These are phyloP conservation scores for Rhexocercosporidium sp. DNA, from an alignment of 2,329 filamentous ascomycete species.

Conservation along the genomic window DNA sequence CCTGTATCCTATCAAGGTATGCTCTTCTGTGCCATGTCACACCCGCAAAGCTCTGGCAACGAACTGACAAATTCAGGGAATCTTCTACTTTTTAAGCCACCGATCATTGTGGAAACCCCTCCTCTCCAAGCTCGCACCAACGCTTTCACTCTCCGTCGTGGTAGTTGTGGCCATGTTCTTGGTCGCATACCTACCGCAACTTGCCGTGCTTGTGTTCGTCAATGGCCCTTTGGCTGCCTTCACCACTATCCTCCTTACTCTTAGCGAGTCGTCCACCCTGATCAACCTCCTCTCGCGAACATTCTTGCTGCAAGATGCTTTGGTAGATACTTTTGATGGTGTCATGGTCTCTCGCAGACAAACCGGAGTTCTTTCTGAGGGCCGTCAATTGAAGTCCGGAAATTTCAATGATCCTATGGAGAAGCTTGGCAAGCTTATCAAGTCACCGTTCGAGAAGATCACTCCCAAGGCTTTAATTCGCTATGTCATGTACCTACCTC, in stretches of 20 bases:
- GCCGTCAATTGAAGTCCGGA: conserved; percentile 73
- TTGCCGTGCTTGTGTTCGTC: conserved; percentile 80
- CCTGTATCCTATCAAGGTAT: conserved; percentile 79
- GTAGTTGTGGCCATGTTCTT: conserved; percentile 84
- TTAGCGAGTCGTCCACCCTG: conserved; percentile 65
- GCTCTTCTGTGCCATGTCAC: not conserved
- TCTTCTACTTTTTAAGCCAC: conserved; percentile 63
- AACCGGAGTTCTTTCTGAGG: conserved; percentile 70
- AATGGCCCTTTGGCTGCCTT: conserved; percentile 83
- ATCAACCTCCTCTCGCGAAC: conserved; percentile 64
- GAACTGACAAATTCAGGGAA: conserved; percentile 50
- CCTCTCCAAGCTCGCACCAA: conserved; percentile 59
- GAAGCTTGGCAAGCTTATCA: conserved; percentile 61
- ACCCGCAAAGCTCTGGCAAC: conserved; percentile 4
- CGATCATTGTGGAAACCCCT: conserved; percentile 64
- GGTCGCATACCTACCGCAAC: conserved; percentile 85
- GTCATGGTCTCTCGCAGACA: conserved; percentile 59
- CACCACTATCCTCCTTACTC: conserved; percentile 71
- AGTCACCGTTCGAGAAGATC: conserved; percentile 61
- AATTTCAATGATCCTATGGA: conserved; percentile 55
- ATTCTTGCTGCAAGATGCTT: conserved; percentile 79
- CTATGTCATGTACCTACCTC: conserved; percentile 73
- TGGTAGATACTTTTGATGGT: conserved; percentile 90
- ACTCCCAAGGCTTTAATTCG: conserved; percentile 69
- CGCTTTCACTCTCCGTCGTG: conserved; percentile 70